Percentiles rank a stretch among this genome's conserved stretches.
These are phyloP conservation scores for Termitomyces sp. DNA, from an alignment of 768 basidiomycete genomes.

Conservation along the genomic window DNA sequence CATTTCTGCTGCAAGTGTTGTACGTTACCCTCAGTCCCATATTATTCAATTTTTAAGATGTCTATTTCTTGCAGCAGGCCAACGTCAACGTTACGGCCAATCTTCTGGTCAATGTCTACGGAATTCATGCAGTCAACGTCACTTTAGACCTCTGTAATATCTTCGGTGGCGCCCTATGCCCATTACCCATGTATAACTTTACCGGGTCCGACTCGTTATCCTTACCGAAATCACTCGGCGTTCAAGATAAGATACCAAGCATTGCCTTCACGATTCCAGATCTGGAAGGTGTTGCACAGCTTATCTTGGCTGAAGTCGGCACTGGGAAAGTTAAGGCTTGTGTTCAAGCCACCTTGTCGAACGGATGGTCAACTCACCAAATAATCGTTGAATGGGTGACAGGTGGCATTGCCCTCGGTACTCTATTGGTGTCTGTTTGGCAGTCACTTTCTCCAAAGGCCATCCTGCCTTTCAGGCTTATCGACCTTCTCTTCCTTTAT, in stretches of 20 bases:
- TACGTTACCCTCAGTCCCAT: constrained; percentile 32
- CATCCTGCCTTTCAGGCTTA: constrained; percentile 66
- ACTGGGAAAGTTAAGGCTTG: constrained; percentile 81
- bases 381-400: constrained; percentile 73
- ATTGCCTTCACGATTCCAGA: constrained; percentile 89
- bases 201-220: constrained; percentile 71
- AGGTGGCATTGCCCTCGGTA: constrained; percentile 56
- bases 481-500: constrained; percentile 79
- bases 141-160: constrained; percentile 84
- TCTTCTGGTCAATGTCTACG: constrained; percentile 83
- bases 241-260: constrained; percentile 55
- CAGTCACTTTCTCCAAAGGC: constrained; percentile 52
- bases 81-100: constrained; percentile 81
- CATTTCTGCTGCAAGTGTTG: constrained; percentile 81
- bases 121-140: constrained; percentile 72
- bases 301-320: constrained; percentile 62
- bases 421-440: constrained; percentile 59
- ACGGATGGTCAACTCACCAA: constrained; percentile 82
- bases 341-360: constrained; percentile 86
- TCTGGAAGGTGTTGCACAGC: constrained; percentile 82
- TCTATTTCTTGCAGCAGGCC: constrained; percentile 40
- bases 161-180: constrained; percentile 78
- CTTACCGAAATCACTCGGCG: constrained; percentile 53
- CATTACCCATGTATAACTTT: constrained; percentile 77
- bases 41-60: constrained; percentile 10